phyloP scores from a whole-genome alignment of 768 basidiomycete genomes.

The Mycena sanguinolenta region DNA sequence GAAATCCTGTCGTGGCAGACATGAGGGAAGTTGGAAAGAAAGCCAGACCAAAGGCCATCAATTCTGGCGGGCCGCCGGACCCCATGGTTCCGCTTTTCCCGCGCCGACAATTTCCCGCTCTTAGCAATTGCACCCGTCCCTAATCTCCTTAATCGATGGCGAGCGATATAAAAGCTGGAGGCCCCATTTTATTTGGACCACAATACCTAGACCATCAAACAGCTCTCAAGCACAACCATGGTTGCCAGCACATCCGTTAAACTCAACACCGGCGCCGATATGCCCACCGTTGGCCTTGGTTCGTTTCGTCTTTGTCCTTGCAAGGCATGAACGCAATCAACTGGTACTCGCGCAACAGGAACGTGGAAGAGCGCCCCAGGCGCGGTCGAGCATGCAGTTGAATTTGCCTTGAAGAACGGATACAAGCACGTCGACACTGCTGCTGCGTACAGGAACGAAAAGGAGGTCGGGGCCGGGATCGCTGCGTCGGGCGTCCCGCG shows the following conservation, averaged over 20 bases:
- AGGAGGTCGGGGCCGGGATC: slow-evolving; percentile 87
- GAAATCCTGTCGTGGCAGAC: too few species aligned
- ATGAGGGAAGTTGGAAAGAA: too few species aligned
- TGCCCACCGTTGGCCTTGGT: slow-evolving; percentile 83
- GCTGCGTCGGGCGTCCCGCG: slow-evolving; percentile 80
- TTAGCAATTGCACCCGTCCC: too few species aligned
- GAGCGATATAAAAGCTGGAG: too few species aligned
- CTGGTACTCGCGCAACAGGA: slow-evolving; percentile 52
- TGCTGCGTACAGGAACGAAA: slow-evolving; percentile 79
- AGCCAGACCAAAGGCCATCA: too few species aligned
- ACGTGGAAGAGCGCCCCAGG: slow-evolving; percentile 85
- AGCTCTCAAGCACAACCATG: slow-evolving; percentile 54
- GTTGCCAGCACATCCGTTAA: slow-evolving; percentile 63
- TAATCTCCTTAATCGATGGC: too few species aligned
- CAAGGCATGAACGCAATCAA: neutral
- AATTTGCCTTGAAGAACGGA: slow-evolving; percentile 77
- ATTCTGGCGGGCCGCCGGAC: too few species aligned
- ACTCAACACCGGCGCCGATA: slow-evolving; percentile 83
- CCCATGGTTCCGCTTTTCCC: too few species aligned
- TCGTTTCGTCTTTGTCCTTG: slow-evolving; percentile 41
- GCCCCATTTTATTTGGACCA: too few species aligned
- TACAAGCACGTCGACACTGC: slow-evolving; percentile 84
- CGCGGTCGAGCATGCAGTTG: slow-evolving; percentile 80
- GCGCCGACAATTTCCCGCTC: too few species aligned
- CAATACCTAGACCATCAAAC: too few species aligned